Base-by-base conservation (phyloP, 1,284 basidiomycete species). In the Cryptococcus deneoformans region DNA sequence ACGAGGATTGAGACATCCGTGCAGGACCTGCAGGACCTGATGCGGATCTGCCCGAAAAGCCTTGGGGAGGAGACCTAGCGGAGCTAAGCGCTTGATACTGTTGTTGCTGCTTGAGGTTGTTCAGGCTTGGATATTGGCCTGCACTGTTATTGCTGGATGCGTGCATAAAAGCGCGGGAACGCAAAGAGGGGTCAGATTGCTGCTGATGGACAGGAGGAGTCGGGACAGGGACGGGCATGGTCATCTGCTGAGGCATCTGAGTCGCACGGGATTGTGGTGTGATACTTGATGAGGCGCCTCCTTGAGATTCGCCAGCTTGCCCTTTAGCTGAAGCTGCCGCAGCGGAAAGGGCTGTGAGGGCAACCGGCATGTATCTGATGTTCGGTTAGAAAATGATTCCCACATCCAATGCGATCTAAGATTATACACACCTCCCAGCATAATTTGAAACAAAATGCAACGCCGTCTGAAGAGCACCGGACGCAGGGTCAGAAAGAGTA, bases 401-500 rank as follows among this genome's bases (percentile, higher is more conserved):
- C 11, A 47, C 1, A 29, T 2, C 3, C n/a, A 39, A 40, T 6
- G 39, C 40, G 43, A 20, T 38, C 29, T 14, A 29, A 44, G 24
- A 5, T 44, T 10, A 44, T n/a, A 68, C 75, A 67, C 54, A 73
- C 75, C 65, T 63, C 54, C 65, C 68, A 8, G 75, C 74, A 52
- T 75, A 72, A 37, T 60, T 57, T 8, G 64, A 58, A 2, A 71
- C 47, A 29, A 71, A 61, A 7, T 70, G 65, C 44, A 71, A 75
- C 6, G 72, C 63, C 56, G 71, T 66, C 55, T 72, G 70, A 10
- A 69, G 60, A 1, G 71, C 71, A 12, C 76, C 77, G 2, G 69
- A 69, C 14, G 72, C 75, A 6, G 75, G 77, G 58, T 77, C 73
- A 29, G 69, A 64, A 43, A 77, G 55, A 1, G 72, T 71, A 6